A percentile compares a stretch with the other conserved stretches of the same genome.
phyloP scores from a whole-genome alignment of 257 asterid genomes.

The Rubia yunnanensis region DNA sequence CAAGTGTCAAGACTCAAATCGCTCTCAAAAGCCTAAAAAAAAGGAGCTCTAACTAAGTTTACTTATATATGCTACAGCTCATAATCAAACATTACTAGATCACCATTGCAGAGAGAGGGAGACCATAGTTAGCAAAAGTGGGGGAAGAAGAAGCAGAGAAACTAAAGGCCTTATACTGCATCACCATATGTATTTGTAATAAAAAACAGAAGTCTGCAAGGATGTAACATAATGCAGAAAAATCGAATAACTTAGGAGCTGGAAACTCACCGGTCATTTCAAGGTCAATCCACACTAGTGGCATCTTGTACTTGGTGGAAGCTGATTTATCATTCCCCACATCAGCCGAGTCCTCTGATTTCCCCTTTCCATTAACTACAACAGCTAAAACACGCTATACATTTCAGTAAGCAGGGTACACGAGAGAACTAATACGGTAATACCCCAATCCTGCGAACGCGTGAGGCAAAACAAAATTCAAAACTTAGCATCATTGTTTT shows the following conservation, averaged over 20 bases:
- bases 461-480: background rate
- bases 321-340: slow-evolving; percentile 18
- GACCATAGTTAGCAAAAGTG: background rate
- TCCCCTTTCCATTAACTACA: slow-evolving; percentile 34
- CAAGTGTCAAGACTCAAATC: slow-evolving; percentile 26
- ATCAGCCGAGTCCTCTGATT: slow-evolving; percentile 18
- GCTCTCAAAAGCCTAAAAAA: slow-evolving; percentile 30
- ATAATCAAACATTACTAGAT: slow-evolving; percentile 8
- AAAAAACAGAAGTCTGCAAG: background rate
- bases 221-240: background rate
- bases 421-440: too few relatives aligned
- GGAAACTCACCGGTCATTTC: slow-evolving; percentile 79
- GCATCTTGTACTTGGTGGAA: slow-evolving; percentile 49
- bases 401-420: background rate
- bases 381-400: background rate
- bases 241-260: slow-evolving; percentile 4
- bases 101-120: background rate
- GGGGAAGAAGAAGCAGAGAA: background rate
- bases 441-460: too few relatives aligned
- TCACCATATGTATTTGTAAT: background rate
- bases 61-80: slow-evolving; percentile 10
- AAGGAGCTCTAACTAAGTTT: slow-evolving; percentile 27
- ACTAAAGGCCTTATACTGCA: background rate
- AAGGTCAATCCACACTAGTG: slow-evolving; percentile 96
- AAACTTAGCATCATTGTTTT: background rate